Conservation (phyloP, 2,329 filamentous ascomycete species). For the Verticillium albo-atrum region DNA sequence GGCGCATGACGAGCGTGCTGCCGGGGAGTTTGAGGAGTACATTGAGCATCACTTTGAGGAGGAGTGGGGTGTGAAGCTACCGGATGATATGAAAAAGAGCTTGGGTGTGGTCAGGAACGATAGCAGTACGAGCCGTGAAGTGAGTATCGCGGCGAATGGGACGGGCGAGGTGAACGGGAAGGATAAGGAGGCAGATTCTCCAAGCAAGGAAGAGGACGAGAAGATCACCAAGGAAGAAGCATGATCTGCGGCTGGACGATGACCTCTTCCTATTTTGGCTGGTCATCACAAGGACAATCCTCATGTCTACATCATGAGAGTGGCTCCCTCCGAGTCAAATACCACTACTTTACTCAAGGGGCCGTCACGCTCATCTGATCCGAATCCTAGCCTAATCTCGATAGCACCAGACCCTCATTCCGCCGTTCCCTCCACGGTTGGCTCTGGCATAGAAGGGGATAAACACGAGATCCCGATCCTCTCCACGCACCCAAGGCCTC, state of each 20-base stretch:
- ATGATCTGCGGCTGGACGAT: not conserved
- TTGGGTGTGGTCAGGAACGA: not conserved
- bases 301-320: not conserved
- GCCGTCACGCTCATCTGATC: too few species aligned
- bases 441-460: conserved; percentile 4
- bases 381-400: not conserved
- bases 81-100: conserved; percentile 21
- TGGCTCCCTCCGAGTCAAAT: not conserved
- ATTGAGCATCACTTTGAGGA: conserved; percentile 38
- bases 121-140: not conserved
- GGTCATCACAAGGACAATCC: not conserved
- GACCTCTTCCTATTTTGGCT: not conserved
- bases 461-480: not conserved
- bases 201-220: not conserved
- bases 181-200: conserved; percentile 6
- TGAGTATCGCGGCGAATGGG: not conserved
- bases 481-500: not conserved
- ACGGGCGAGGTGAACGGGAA: not conserved
- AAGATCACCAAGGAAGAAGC: not conserved
- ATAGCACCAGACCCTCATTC: conserved; percentile 4
- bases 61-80: conserved; percentile 42
- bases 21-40: conserved; percentile 46
- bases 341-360: not conserved
- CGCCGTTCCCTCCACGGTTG: conserved; percentile 3
- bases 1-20: conserved; percentile 42